These are phyloP conservation scores for Metschnikowia henanensis DNA, from an alignment of 805 yeast genomes.

Conservation along the genomic window DNA sequence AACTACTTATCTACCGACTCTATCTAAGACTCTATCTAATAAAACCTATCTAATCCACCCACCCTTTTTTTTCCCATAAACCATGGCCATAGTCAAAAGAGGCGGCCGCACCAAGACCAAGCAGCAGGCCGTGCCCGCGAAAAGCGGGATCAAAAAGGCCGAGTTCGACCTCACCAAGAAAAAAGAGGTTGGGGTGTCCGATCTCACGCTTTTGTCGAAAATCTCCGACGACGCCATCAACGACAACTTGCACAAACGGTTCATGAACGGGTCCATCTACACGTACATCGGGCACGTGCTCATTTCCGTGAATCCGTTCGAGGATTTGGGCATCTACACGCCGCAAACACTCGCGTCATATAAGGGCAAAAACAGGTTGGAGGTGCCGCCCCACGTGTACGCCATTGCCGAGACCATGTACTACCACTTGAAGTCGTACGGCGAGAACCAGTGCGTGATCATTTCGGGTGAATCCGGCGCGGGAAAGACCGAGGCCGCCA, in stretches of 20 bases:
- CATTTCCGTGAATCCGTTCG: slow-evolving; percentile 95
- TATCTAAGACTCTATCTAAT: too few species aligned
- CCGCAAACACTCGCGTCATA: slow-evolving; percentile 72
- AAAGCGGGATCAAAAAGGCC: slow-evolving; percentile 74
- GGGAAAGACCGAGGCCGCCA: slow-evolving; percentile 97
- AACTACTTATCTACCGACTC: too few species aligned
- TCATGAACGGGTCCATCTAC: slow-evolving; percentile 85
- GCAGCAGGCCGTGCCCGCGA: slow-evolving; percentile 56
- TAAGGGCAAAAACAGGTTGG: slow-evolving; percentile 89
- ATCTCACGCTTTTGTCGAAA: slow-evolving; percentile 82
- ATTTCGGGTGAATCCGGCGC: slow-evolving; percentile 98
- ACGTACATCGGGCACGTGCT: slow-evolving; percentile 93
- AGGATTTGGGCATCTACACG: slow-evolving; percentile 94
- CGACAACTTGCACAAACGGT: slow-evolving; percentile 86
- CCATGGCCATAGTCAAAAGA: slow-evolving; percentile 83
- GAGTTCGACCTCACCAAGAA: slow-evolving; percentile 84
- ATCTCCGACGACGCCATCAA: slow-evolving; percentile 92
- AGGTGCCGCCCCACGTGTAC: slow-evolving; percentile 97
- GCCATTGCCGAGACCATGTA: slow-evolving; percentile 98
- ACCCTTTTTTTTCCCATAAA: too few species aligned
- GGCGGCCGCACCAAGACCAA: slow-evolving; percentile 59
- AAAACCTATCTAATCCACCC: too few species aligned
- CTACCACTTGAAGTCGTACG: slow-evolving; percentile 90
- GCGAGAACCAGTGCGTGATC: slow-evolving; percentile 95
- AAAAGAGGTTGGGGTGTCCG: slow-evolving; percentile 98